A percentile compares a stretch with the other conserved stretches of the same genome.
phyloP scores from a whole-genome alignment of 352 stramenopile genomes.

The Pythium coloratum region DNA sequence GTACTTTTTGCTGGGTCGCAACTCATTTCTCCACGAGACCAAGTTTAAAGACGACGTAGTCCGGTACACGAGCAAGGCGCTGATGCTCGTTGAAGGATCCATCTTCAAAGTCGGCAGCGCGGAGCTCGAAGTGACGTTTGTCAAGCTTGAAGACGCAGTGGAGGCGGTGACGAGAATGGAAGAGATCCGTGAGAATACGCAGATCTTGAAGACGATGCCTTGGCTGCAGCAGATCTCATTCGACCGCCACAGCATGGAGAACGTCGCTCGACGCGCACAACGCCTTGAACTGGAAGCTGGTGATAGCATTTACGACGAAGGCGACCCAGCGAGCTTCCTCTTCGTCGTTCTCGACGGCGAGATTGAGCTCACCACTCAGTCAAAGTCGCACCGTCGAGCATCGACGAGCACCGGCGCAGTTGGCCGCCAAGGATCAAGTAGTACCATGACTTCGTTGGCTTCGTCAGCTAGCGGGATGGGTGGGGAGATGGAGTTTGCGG shows the following conservation, averaged over 20 bases:
- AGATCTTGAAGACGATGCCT: constrained; percentile 47
- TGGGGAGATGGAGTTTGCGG: constrained; percentile 14
- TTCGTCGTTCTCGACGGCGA: constrained; percentile 66
- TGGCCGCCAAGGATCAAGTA: constrained; percentile 5
- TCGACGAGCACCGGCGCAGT: not conserved
- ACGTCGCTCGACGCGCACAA: constrained; percentile 47
- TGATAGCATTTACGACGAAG: constrained; percentile 59
- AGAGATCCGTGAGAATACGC: constrained; percentile 45
- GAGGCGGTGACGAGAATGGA: constrained; percentile 26
- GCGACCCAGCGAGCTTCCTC: constrained; percentile 57
- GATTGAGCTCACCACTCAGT: constrained; percentile 32
- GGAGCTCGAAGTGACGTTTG: constrained; percentile 64
- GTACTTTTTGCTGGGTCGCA: constrained; percentile 67
- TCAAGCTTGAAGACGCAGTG: constrained; percentile 34
- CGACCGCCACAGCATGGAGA: constrained; percentile 48
- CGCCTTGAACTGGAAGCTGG: constrained; percentile 41
- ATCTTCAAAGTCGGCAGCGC: constrained; percentile 61
- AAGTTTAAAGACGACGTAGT: constrained; percentile 44
- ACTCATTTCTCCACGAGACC: constrained; percentile 39
- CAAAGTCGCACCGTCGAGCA: constrained; percentile 7
- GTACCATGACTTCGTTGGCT: not conserved
- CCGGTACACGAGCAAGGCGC: constrained; percentile 63
- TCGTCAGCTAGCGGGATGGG: not conserved
- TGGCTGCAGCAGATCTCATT: constrained; percentile 62
- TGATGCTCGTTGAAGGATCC: constrained; percentile 69